Evolutionary conservation across 2,329 filamentous ascomycete species (phyloP).

Genomic region (Cercospora sp.): DNA sequence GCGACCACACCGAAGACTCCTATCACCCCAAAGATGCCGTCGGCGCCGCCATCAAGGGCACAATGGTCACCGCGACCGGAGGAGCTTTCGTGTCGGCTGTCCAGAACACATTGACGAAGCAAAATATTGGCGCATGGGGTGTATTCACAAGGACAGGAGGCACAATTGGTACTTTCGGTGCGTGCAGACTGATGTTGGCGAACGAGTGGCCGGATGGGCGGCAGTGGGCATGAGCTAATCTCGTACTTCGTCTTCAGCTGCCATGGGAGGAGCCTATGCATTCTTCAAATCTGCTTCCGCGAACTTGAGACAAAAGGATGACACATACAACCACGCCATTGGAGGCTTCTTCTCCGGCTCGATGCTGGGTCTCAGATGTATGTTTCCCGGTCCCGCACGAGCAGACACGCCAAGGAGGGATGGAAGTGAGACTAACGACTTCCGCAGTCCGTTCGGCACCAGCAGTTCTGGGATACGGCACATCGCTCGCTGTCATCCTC

Average conservation of each 20-base stretch:
- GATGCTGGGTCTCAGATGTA: constrained; percentile 72
- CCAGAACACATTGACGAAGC: constrained; percentile 81
- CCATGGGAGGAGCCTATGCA: constrained; percentile 71
- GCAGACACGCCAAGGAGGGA: neutral
- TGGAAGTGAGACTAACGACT: constrained; percentile 20
- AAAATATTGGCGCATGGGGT: constrained; percentile 77
- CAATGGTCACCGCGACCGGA: constrained; percentile 62
- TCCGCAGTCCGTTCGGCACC: constrained; percentile 60
- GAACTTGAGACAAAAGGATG: constrained; percentile 83
- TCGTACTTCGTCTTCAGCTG: constrained; percentile 52
- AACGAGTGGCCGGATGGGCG: neutral
- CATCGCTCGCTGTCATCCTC: constrained; percentile 58
- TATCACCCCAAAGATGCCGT: constrained; percentile 78
- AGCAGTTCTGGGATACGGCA: constrained; percentile 67
- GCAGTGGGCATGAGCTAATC: neutral
- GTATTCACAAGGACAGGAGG: constrained; percentile 77
- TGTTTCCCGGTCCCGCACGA: constrained; percentile 31
- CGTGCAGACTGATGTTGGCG: neutral
- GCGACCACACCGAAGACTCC: constrained; percentile 29
- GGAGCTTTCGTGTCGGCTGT: constrained; percentile 74
- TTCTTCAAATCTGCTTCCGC: constrained; percentile 75
- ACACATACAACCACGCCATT: constrained; percentile 70
- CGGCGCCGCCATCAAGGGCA: constrained; percentile 63
- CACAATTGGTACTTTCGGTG: constrained; percentile 69
- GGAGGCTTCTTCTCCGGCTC: constrained; percentile 76